Base-by-base conservation (phyloP, 2,329 filamentous ascomycete genomes). In the Mycosphaerelloides madeirae region DNA sequence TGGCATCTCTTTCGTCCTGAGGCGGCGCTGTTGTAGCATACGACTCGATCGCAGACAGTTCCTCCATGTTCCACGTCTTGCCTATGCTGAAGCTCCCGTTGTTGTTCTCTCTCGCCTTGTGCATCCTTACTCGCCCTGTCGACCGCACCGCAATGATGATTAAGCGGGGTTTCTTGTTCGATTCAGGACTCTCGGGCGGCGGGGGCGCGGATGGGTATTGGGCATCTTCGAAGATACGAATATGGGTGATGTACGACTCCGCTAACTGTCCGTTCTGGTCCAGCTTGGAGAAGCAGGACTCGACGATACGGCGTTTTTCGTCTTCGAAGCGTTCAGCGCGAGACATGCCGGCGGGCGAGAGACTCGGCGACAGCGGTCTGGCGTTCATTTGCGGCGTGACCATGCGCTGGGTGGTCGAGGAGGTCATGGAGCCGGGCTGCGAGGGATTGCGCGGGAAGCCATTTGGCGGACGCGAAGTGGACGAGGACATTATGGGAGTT, bases 201-300 rank as follows among this genome's bases (percentile, higher is more conserved):
- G 93, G 84, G 28, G 93, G 93, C 29, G 78, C 77, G 16, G 89
- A 90, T 13, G 91, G 89, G 67, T 90, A 83, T 31, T 80, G 77
- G 45, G 83, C 82, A 74, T 87, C 95, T 72, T 98, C 93, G 55
- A 80, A 81, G 60, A 98, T 89, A 61, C 84, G 81, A 59, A 97
- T 90, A 65, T 98, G 93, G 16, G 93, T 98, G 60, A 98, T 98
- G 72, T 98, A 98, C 28, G 89, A 96, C 71, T 98, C 93, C 56
- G 83, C 74, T 56, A 87, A 76, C 48, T 87, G 84, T 55, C 90
- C 90, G 69, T 95, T 87, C 32, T 80, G 77, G 64, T 97, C 93
- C 61, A 83, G 84, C 73, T 94, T 96, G 66, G 75, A 79, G 73
- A 97, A 98, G 71, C 90, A 96, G 68, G 87, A 95, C 52, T 95